Evolutionary conservation across 108 stramenopile species (phyloP), one percentile per base, ranked within the genome.

Genomic region (Chaetoceros muelleri): DNA sequence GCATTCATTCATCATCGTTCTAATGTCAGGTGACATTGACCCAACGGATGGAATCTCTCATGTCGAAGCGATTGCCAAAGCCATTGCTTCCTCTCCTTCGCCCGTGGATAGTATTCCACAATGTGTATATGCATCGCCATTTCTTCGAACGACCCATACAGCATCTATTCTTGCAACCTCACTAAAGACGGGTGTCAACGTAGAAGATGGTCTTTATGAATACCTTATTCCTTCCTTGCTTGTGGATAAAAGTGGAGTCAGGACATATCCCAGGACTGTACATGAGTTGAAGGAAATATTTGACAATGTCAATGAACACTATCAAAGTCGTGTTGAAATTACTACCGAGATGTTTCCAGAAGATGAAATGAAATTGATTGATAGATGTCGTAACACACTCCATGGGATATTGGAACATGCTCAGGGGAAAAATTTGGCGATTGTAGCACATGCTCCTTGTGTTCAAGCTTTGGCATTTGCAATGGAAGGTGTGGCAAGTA

Each of bases 381-480:
- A 57, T 16, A 75, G 82, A 34, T 71, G 75, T 29, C 67, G 63
- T 31, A 65, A 47, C 10, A 84, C 80, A 1, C 30, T 84, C 54
- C 29, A 69, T 17, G 40, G 57, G 45, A 56, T 84, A 46, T 31
- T 87, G 3, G 55, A 78, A 30, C 24, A 62, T 57, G 58, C 65
- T 2, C 27, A 65, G 55, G 71, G 64, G 0, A 65, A 60, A 26
- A 67, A 62, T 50, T 60, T 85, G 24, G 76, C 63, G 31, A 75
- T 85, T 58, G 84, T 85, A 17, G 76, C 78, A 45, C 84, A 85
- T 61, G 76, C 78, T 18, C 80, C 84, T 5, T 85, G 84, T 55
- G 65, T 68, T 13, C 80, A 82, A 47, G 64, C 75, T 34, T 65
- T 82, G 70, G 78, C 80, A 10, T 55, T 78, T n/a, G 55, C 55